Base-by-base conservation (phyloP, 1,284 basidiomycete species). In the Bjerkandera adusta region DNA sequence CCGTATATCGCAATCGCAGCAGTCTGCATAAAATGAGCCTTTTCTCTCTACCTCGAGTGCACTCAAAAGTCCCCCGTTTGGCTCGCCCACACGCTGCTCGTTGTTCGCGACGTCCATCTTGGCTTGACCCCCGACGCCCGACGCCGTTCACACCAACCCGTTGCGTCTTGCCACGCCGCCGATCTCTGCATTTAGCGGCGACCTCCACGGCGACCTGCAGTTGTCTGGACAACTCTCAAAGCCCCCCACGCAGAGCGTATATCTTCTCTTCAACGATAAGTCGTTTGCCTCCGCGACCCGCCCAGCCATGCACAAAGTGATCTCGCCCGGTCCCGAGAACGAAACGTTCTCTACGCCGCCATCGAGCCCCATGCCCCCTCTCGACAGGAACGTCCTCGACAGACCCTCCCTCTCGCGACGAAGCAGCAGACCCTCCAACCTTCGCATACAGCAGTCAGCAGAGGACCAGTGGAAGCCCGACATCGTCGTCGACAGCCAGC, bases 341-440 rank as follows among this genome's bases (percentile, higher is more conserved):
- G 81, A 86, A 51, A 69, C 70, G 34, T 84, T 81, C 62, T 76
- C 75, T 35, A 85, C 83, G 11, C 83, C 82, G 33, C 81, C 82
- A 11, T 74, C 76, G 7, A 79, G 80, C 3, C 70, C 83, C 52
- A 57, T 43, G 41, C 41, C 41, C 20, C 61, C 53, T 49, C 49
- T 57, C 45, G 60, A 65, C 55, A 35, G 52, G 42, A 57, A 63
- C 40, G 64, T 72, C 21, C 45, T 51, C 25, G 49, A 51, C 38
- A 57, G 57, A 12, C 64, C 65, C 8, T 67, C 64, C 11, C 51
- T 66, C 13, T 65, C 64, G 11, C 58, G 65, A 47, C 62, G 61
- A 36, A 45, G 48, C 48, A 58, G 52, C 46, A 56, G 54, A 45
- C 69, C 61, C 36, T 65, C 54, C 43, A 66, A 37, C 45, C 58